phyloP scores from a whole-genome alignment of 2,329 filamentous ascomycete genomes.

The Sordariomycetes sp. region DNA sequence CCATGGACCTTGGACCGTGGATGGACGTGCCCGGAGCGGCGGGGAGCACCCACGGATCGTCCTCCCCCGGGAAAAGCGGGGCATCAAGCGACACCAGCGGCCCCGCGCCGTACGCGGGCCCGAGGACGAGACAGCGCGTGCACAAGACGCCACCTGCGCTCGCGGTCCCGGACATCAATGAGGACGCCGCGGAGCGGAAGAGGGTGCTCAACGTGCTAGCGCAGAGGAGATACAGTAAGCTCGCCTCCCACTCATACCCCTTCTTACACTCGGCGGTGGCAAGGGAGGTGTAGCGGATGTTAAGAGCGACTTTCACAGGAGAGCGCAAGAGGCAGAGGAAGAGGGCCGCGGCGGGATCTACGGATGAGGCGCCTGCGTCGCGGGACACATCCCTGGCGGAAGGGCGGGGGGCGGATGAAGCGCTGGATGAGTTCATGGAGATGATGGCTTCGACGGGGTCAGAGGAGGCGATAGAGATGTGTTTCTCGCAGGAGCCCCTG shows the following conservation, averaged over 20 bases:
- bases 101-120: constrained; percentile 7
- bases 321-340: constrained; percentile 13
- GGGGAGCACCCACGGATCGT: background rate
- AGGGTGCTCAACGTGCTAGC: constrained; percentile 39
- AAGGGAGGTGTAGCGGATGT: background rate
- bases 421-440: background rate
- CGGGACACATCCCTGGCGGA: background rate
- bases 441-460: background rate
- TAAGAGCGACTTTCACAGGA: constrained; percentile 8
- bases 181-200: constrained; percentile 38
- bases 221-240: constrained; percentile 36
- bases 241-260: background rate
- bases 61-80: constrained; percentile 6
- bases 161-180: constrained; percentile 30
- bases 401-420: background rate
- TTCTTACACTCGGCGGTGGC: background rate
- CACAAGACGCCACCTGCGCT: constrained; percentile 25
- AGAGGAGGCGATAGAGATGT: background rate
- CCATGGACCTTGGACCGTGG: background rate
- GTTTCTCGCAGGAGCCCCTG: background rate
- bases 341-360: background rate
- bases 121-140: constrained; percentile 23
- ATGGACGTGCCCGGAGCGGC: background rate
- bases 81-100: background rate
- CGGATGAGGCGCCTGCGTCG: background rate